These are phyloP conservation scores for Solanum corneliomulleri DNA, from an alignment of 257 asterid species.

Conservation along the genomic window DNA sequence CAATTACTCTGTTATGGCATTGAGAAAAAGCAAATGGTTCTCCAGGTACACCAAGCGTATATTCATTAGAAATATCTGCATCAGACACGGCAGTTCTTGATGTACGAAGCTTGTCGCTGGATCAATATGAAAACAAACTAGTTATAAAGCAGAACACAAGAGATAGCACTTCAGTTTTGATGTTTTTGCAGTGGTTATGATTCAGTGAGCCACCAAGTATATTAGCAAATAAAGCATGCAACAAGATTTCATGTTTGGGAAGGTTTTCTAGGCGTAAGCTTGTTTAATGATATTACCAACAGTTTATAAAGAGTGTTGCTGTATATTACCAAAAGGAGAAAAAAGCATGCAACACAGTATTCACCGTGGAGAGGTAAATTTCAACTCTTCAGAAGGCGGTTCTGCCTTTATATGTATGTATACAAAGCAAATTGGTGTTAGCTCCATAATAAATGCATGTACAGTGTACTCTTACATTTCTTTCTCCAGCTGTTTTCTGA, in stretches of 20 bases:
- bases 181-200: not conserved
- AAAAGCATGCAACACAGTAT: not conserved
- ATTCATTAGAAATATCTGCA: constrained; percentile 59
- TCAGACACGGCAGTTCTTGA: constrained; percentile 84
- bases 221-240: not conserved
- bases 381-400: not conserved
- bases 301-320: not conserved
- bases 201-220: not conserved
- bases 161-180: not conserved
- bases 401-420: not conserved
- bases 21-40: constrained; percentile 69
- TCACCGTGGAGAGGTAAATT: not conserved
- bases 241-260: not conserved
- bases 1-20: constrained; percentile 54
- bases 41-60: constrained; percentile 60
- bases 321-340: not conserved
- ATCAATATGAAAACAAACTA: not conserved
- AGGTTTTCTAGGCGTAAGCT: not conserved
- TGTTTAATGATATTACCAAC: not conserved
- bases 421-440: not conserved
- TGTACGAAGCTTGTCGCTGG: constrained; percentile 81
- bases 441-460: not conserved
- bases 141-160: not conserved
- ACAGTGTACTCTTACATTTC: constrained; percentile 23
- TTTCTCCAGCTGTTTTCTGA: constrained; percentile 67